Evolutionary conservation across 371 early-diverging fungal genomes (phyloP), one percentile per base, ranked within the genome.

Genomic region (Mortierella sp.): DNA sequence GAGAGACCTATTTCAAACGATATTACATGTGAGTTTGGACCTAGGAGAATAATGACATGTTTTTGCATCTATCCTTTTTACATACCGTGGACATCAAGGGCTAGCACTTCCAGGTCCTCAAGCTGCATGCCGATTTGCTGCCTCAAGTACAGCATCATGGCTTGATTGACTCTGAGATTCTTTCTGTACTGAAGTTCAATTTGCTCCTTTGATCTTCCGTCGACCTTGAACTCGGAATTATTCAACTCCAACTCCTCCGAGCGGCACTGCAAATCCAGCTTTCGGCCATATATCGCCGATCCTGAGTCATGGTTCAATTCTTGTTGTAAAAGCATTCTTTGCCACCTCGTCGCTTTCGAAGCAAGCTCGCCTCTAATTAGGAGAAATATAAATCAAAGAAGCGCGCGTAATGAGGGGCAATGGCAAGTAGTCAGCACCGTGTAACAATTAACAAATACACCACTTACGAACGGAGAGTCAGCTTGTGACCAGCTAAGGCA

Each of bases 291-390:
- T 9, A n/a, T 50, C 18, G 48, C 50, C 19, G 28, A 1, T 30
- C 59, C 64, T 46, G 57, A 15, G 30, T 57, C 64, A 21, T 11
- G 12, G 4, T 57, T 46, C 1, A 45, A 47, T 26, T 57, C 64
- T 25, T 25, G 28, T 21, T 64, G 45, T 21, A 64, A n/a, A 7
- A 64, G 18, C 3, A 47, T 1, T 11, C 57, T n/a, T 37, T 57
- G 57, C 64, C 57, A 64, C 48, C 45, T 64, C 21, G 57, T 64
- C n/a, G 64, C 64, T 18, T 64, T 46, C 16, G 57, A 57, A 5
- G 57, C 23, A 26, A 55, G 26, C 64, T 64, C 64, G 46, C 56
- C 64, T 16, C 64, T 64, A 57, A 26, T 55, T 53, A 19, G 14
- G 57, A 45, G 28, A 57, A 11, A 64, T 21, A 14, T 6, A 64